These are phyloP conservation scores for Saturnispora sekii DNA, from an alignment of 805 yeast species.

Conservation along the genomic window DNA sequence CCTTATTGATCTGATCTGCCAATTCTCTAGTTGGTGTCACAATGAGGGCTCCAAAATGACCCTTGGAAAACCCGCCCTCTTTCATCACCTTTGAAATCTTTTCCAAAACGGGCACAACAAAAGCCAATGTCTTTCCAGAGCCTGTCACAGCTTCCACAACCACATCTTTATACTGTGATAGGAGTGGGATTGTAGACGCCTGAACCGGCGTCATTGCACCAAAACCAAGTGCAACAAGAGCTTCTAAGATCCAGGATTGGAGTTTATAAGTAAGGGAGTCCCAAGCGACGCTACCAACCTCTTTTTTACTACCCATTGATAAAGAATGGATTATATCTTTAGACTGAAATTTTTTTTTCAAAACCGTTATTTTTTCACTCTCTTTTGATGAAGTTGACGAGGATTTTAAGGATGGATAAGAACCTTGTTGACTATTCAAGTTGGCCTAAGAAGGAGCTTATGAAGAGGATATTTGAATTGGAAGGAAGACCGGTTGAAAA, in stretches of 20 bases:
- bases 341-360: slow-evolving; percentile 1
- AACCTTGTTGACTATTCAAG: slow-evolving; percentile 33
- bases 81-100: slow-evolving; percentile 33
- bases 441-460: slow-evolving; percentile 61
- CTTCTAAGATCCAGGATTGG: slow-evolving; percentile 63
- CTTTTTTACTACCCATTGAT: slow-evolving; percentile 9
- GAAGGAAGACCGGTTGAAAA: slow-evolving; percentile 29
- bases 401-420: background rate
- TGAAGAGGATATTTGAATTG: slow-evolving; percentile 44
- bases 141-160: slow-evolving; percentile 98
- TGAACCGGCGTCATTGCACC: slow-evolving; percentile 92
- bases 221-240: slow-evolving; percentile 67
- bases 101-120: slow-evolving; percentile 72
- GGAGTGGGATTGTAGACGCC: slow-evolving; percentile 84
- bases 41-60: slow-evolving; percentile 63
- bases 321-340: background rate
- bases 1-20: slow-evolving; percentile 62
- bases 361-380: background rate
- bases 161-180: slow-evolving; percentile 80
- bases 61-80: slow-evolving; percentile 35
- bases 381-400: background rate
- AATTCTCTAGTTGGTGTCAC: slow-evolving; percentile 61
- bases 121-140: slow-evolving; percentile 95
- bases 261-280: slow-evolving; percentile 40
- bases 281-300: slow-evolving; percentile 50